A percentile compares a stretch with the other conserved stretches of the same genome.
phyloP scores from a whole-genome alignment of 2,329 filamentous ascomycete species.

The Fonsecaea nubica region DNA sequence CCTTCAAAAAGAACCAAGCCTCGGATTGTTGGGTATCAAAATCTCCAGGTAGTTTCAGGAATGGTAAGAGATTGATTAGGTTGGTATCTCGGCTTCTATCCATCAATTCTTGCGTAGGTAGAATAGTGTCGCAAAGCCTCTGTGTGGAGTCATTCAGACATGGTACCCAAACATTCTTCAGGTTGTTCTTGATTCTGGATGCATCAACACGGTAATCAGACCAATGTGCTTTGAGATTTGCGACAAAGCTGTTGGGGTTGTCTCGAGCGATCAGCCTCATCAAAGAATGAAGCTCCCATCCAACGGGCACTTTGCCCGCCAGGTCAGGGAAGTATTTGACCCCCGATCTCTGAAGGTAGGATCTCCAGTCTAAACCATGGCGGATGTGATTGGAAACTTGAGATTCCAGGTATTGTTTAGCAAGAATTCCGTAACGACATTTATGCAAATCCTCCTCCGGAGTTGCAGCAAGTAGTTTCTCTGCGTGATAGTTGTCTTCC shows the following conservation, averaged over 20 bases:
- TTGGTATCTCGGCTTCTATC: constrained; percentile 5
- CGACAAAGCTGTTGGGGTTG: constrained; percentile 25
- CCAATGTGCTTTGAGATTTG: constrained; percentile 27
- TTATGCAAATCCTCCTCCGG: constrained; percentile 12
- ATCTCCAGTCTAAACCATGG: constrained; percentile 16
- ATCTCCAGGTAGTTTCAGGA: constrained; percentile 25
- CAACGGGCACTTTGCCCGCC: neutral
- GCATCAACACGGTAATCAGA: constrained; percentile 19
- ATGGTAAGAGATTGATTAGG: constrained; percentile 13
- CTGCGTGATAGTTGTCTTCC: constrained; percentile 17
- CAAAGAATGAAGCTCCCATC: constrained; percentile 4
- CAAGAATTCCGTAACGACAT: constrained; percentile 18
- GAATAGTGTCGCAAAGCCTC: constrained; percentile 19
- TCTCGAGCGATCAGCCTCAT: constrained; percentile 25
- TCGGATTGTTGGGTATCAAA: constrained; percentile 15
- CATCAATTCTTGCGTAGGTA: constrained; percentile 23
- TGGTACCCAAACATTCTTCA: constrained; percentile 19
- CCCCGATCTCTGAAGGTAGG: constrained; percentile 19
- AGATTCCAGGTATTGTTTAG: constrained; percentile 20
- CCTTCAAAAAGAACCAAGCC: constrained; percentile 26
- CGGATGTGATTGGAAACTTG: constrained; percentile 19
- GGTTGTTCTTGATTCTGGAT: constrained; percentile 11
- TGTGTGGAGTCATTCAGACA: constrained; percentile 14
- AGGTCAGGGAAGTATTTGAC: constrained; percentile 22
- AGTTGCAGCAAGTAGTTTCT: constrained; percentile 28